Conservation (phyloP, 495 filamentous ascomycete genomes). For the Articulospora tetracladia region DNA sequence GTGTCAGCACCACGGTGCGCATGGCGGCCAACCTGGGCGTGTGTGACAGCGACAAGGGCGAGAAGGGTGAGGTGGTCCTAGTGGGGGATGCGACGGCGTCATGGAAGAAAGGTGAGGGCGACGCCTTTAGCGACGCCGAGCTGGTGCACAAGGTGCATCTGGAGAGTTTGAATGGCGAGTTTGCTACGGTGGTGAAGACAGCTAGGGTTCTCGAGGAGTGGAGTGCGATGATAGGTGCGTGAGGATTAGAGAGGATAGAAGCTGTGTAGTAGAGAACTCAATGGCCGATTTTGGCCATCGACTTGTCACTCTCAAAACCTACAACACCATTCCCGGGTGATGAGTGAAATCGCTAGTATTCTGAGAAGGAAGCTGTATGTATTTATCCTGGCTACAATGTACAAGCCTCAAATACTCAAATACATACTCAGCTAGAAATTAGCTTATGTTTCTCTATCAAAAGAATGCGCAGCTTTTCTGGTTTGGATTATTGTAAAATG, state of each 20-base stretch:
- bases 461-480: no score
- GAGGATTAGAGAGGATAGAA: no score
- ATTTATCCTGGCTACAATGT: no score
- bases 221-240: neutral
- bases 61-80: slow-evolving; percentile 40
- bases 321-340: no score
- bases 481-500: no score
- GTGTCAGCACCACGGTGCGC: slow-evolving; percentile 45
- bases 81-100: slow-evolving; percentile 47
- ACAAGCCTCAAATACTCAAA: no score
- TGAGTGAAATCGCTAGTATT: no score
- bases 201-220: slow-evolving; percentile 28
- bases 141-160: slow-evolving; percentile 42
- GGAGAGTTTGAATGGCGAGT: slow-evolving; percentile 42
- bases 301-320: no score
- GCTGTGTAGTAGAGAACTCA: neutral
- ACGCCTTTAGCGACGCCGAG: slow-evolving; percentile 35
- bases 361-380: no score
- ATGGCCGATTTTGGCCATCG: no score
- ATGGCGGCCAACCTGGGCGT: slow-evolving; percentile 47
- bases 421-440: no score
- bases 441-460: no score
- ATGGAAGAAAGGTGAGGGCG: slow-evolving; percentile 34
- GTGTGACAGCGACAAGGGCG: slow-evolving; percentile 32
- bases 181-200: slow-evolving; percentile 41